Evolutionary conservation across 192 early-diverging fungal genomes (phyloP).

Genomic region (Phycomyces nitens): DNA sequence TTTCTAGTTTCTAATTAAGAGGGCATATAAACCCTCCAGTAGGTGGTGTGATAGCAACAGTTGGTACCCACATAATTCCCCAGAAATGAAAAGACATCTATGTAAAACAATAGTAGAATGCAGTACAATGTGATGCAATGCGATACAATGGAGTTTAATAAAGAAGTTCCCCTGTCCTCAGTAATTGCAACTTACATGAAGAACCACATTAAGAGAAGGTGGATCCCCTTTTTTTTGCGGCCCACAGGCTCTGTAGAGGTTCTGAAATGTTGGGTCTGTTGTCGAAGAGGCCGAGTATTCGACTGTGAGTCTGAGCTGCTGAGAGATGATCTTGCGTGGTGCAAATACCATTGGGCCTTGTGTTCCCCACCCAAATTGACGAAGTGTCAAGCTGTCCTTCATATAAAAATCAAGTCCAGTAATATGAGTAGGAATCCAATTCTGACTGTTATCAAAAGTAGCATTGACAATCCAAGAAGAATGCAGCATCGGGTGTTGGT

Average conservation of each 20-base stretch:
- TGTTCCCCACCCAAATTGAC: conserved; percentile 15
- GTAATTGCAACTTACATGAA: conserved; percentile 4
- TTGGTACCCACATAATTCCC: conserved; percentile 15
- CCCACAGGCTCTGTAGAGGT: conserved; percentile 25
- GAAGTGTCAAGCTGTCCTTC: conserved; percentile 14
- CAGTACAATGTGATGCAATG: no score
- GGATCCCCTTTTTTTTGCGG: conserved; percentile 5
- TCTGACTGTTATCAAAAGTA: conserved; percentile 22
- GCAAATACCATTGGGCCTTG: conserved; percentile 2
- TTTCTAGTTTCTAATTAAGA: conserved; percentile 2
- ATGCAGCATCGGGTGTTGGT: background rate
- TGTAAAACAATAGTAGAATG: background rate
- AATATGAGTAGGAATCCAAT: conserved; percentile 27
- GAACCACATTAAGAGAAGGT: conserved; percentile 13
- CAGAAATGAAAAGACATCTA: conserved; percentile 14
- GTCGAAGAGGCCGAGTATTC: conserved; percentile 12
- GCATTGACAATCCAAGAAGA: conserved; percentile 26
- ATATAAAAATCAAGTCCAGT: conserved; percentile 14
- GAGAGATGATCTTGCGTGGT: conserved; percentile 4
- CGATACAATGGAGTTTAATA: background rate
- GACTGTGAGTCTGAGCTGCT: conserved; percentile 9
- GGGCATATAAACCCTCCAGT: conserved; percentile 21
- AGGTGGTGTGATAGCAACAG: conserved; percentile 8
- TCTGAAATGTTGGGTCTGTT: conserved; percentile 17
- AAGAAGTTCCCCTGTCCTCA: background rate